Conservation (phyloP, 164 flowering plant genomes). For the Vitis cinerea region DNA sequence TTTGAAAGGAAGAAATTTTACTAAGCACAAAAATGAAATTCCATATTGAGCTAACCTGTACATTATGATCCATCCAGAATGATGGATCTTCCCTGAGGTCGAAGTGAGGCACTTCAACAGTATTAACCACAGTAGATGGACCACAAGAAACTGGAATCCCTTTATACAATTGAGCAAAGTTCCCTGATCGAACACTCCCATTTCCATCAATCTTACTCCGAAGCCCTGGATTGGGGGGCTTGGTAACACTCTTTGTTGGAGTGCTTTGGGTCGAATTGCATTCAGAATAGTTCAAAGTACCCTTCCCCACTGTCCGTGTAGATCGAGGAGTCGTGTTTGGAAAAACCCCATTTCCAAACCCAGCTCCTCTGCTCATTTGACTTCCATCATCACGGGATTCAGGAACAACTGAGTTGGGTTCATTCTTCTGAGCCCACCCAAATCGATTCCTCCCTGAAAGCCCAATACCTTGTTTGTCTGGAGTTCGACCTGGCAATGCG, state of each 20-base stretch:
- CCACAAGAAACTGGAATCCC: constrained; percentile 53
- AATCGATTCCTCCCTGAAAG: constrained; percentile 39
- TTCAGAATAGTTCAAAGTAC: constrained; percentile 48
- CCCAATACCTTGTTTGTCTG: constrained; percentile 58
- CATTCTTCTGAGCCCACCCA: constrained; percentile 72
- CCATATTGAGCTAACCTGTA: constrained; percentile 56
- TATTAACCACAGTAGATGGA: constrained; percentile 49
- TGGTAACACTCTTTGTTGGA: constrained; percentile 83
- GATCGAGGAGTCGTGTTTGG: constrained; percentile 55
- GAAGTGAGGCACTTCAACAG: constrained; percentile 89
- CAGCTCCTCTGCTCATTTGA: constrained; percentile 21
- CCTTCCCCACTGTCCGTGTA: constrained; percentile 41
- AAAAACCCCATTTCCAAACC: constrained; percentile 34
- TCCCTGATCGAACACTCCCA: constrained; percentile 41
- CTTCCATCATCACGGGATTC: constrained; percentile 40
- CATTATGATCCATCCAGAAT: constrained; percentile 98
- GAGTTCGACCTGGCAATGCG: constrained; percentile 56
- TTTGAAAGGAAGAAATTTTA: background rate
- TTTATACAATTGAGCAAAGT: constrained; percentile 53
- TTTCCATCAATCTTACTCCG: constrained; percentile 25
- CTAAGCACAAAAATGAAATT: background rate
- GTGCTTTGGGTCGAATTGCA: constrained; percentile 71
- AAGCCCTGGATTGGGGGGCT: constrained; percentile 65
- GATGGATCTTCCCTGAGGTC: constrained; percentile 93
- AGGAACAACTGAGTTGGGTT: constrained; percentile 14